A percentile compares a stretch with the other conserved stretches of the same genome.
Conservation (phyloP, 2,329 filamentous ascomycete genomes). For the Arthrobotrys pseudoclavata region DNA sequence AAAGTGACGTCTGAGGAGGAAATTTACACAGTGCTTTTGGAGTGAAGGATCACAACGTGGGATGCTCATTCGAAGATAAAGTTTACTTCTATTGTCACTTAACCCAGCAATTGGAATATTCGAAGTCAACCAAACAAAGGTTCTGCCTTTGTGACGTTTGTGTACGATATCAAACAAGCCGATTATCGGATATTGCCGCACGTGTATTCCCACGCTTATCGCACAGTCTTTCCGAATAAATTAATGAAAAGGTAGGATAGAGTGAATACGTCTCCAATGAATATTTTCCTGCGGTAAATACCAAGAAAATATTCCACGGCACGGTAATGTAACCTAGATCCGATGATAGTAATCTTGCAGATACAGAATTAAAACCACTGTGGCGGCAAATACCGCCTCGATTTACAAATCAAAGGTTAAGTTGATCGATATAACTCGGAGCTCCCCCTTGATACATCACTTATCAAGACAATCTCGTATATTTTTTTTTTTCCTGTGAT, state of each 20-base stretch:
- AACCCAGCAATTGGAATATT: too few species aligned
- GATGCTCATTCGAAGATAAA: background rate
- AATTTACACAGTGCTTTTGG: background rate
- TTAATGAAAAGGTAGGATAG: too few species aligned
- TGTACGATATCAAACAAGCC: too few species aligned
- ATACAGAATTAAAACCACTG: too few species aligned
- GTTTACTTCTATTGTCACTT: background rate
- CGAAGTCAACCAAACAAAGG: too few species aligned
- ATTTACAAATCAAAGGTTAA: too few species aligned
- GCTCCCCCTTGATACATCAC: background rate
- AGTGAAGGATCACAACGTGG: background rate
- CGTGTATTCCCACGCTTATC: background rate
- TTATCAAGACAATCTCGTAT: background rate
- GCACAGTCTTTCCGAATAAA: background rate
- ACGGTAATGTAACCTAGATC: too few species aligned
- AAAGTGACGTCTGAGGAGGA: background rate
- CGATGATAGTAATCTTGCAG: too few species aligned
- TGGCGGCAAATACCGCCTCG: too few species aligned
- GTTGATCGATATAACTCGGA: background rate
- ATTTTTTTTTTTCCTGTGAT: background rate
- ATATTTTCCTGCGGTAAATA: background rate
- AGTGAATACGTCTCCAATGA: too few species aligned
- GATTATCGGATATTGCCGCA: background rate
- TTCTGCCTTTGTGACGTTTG: too few species aligned
- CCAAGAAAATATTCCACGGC: too few species aligned